Evolutionary conservation across 1,284 basidiomycete species (phyloP).

Genomic region (Sporisorium graminicola): DNA sequence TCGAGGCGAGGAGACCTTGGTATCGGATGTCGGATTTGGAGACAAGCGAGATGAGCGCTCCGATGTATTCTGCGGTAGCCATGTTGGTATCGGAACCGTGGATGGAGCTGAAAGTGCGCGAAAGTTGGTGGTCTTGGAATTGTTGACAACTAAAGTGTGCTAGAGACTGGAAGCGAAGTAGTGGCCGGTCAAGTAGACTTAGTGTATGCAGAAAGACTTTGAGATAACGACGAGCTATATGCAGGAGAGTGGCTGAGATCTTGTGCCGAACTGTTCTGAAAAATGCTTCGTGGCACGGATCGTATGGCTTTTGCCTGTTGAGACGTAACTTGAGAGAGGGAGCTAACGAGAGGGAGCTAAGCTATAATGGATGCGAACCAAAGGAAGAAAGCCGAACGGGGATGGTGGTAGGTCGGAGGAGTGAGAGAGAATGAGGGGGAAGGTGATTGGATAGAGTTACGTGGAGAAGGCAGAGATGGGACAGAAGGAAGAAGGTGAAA

Average conservation of each 20-base stretch:
- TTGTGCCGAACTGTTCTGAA: background rate
- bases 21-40: slow-evolving; percentile 91
- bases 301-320: background rate
- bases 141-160: background rate
- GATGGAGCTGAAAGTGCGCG: background rate
- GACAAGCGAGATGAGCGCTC: slow-evolving; percentile 79
- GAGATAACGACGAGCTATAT: background rate
- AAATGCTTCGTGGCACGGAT: background rate
- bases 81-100: slow-evolving; percentile 14
- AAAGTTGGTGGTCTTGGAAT: background rate
- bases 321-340: background rate
- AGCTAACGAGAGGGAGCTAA: background rate
- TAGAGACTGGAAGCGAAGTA: background rate
- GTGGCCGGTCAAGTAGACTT: background rate
- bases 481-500: background rate
- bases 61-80: slow-evolving; percentile 66
- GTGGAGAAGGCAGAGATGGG: background rate
- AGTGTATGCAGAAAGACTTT: background rate
- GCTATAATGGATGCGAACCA: background rate
- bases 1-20: slow-evolving; percentile 84
- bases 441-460: background rate
- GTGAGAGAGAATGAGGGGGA: background rate
- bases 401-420: background rate
- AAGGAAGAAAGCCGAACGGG: background rate
- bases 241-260: background rate